These are phyloP conservation scores for Chimonanthus salicifolius DNA, from an alignment of 164 flowering plant species.

Conservation along the genomic window DNA sequence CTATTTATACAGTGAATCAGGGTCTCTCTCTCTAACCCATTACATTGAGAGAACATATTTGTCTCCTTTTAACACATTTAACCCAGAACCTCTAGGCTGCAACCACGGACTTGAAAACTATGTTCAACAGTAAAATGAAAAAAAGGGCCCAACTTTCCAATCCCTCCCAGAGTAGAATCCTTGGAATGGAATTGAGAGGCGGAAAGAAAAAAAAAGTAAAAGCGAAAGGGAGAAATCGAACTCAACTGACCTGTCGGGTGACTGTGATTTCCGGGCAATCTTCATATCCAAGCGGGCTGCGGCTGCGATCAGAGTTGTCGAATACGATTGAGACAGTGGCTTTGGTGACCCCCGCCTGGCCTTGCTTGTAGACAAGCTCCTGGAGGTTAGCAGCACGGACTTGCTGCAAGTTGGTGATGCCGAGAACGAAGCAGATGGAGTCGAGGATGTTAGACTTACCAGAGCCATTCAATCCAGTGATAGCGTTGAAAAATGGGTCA, in stretches of 20 bases:
- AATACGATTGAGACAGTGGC: constrained; percentile 96
- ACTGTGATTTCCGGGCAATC: constrained; percentile 86
- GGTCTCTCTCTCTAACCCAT: too few species aligned
- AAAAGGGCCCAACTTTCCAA: too few species aligned
- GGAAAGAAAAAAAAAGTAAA: not conserved
- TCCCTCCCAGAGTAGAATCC: too few species aligned
- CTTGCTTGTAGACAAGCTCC: constrained; percentile 99
- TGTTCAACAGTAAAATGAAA: too few species aligned
- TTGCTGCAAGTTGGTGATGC: constrained; percentile 95
- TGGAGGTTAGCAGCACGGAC: constrained; percentile 96
- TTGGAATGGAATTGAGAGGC: not conserved
- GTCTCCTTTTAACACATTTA: too few species aligned
- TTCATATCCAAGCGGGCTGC: constrained; percentile 95
- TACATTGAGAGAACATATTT: too few species aligned
- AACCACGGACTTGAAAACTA: too few species aligned
- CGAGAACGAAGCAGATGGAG: constrained; percentile 92
- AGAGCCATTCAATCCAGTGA: constrained; percentile 93
- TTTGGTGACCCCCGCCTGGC: constrained; percentile 97
- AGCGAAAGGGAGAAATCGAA: not conserved
- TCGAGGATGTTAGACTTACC: constrained; percentile 97
- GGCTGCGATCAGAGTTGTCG: constrained; percentile 65
- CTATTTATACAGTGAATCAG: too few species aligned
- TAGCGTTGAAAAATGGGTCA: constrained; percentile 93
- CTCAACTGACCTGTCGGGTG: constrained; percentile 72
- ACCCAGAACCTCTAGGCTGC: too few species aligned